phyloP scores from a whole-genome alignment of 2,329 filamentous ascomycete species.

The Fusarium pseudograminearum region DNA sequence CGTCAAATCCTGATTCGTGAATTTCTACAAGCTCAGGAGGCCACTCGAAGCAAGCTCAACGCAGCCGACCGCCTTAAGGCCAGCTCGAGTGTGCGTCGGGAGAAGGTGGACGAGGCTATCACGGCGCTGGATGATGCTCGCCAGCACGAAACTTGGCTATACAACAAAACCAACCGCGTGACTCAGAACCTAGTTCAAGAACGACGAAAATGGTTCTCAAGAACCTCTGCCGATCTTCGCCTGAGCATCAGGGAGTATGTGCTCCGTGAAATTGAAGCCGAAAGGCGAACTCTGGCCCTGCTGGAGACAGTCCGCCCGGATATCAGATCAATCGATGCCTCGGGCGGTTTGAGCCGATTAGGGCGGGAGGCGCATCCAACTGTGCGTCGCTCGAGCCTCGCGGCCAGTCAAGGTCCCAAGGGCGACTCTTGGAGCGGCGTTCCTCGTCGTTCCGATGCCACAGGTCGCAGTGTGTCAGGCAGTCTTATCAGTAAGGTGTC shows the following conservation, averaged over 20 bases:
- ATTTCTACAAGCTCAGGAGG: slow-evolving; percentile 89
- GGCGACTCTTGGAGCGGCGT: slow-evolving; percentile 99
- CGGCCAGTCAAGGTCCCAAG: slow-evolving; percentile 92
- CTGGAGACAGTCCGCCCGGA: slow-evolving; percentile 95
- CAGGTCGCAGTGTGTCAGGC: slow-evolving; percentile 81
- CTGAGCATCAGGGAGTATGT: slow-evolving; percentile 91
- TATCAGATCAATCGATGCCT: slow-evolving; percentile 90
- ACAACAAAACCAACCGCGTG: slow-evolving; percentile 87
- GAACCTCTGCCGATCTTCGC: slow-evolving; percentile 86
- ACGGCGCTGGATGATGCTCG: slow-evolving; percentile 87
- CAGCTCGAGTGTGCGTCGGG: slow-evolving; percentile 85
- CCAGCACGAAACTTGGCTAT: slow-evolving; percentile 82
- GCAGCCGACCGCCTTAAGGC: slow-evolving; percentile 91
- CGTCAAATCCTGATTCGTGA: slow-evolving; percentile 96
- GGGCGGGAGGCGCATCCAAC: slow-evolving; percentile 89
- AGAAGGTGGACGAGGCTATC: slow-evolving; percentile 99
- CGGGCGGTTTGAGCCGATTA: slow-evolving; percentile 88
- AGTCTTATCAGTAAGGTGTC: slow-evolving; percentile 74
- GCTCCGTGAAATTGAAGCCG: slow-evolving; percentile 92
- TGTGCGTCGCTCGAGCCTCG: slow-evolving; percentile 78
- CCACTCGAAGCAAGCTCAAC: slow-evolving; percentile 82
- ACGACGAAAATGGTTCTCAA: slow-evolving; percentile 89
- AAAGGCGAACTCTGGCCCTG: slow-evolving; percentile 89
- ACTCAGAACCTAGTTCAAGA: slow-evolving; percentile 90
- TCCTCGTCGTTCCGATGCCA: slow-evolving; percentile 81